Conservation (phyloP, 805 yeast species). For the Cyberlindnera misumaiensis region DNA sequence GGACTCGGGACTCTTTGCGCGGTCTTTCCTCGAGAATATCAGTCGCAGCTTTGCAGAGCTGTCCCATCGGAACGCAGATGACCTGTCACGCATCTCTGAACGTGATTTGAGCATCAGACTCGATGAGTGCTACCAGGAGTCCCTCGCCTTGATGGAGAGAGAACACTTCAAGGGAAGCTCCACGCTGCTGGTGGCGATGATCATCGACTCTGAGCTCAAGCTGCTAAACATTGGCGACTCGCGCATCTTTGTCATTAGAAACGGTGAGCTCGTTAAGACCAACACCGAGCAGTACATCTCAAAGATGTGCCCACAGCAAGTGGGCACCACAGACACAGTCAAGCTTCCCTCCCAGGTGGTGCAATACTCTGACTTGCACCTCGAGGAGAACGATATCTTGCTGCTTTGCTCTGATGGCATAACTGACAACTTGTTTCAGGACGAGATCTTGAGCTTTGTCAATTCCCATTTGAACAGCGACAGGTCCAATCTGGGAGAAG, state of each 20-base stretch:
- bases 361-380: conserved; percentile 34
- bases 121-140: conserved; percentile 42
- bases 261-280: conserved; percentile 34
- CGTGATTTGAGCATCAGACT: conserved; percentile 36
- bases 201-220: conserved; percentile 39
- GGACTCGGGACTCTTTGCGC: conserved; percentile 45
- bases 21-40: conserved; percentile 45
- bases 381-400: conserved; percentile 36
- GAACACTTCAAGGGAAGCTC: conserved; percentile 43
- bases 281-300: conserved; percentile 42
- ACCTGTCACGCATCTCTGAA: conserved; percentile 35
- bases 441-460: conserved; percentile 36
- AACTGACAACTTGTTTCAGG: conserved; percentile 43
- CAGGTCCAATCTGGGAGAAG: conserved; percentile 28
- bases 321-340: conserved; percentile 42
- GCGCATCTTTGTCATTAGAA: conserved; percentile 39
- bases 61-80: conserved; percentile 14
- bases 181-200: conserved; percentile 41
- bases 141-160: conserved; percentile 43
- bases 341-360: conserved; percentile 42
- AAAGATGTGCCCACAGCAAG: conserved; percentile 44
- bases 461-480: conserved; percentile 26
- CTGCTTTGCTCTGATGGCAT: conserved; percentile 48
- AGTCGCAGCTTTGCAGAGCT: conserved; percentile 29
- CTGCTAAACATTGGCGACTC: conserved; percentile 49